Evolutionary conservation across 768 basidiomycete species (phyloP).

Genomic region (Kwoniella newhampshirensis): DNA sequence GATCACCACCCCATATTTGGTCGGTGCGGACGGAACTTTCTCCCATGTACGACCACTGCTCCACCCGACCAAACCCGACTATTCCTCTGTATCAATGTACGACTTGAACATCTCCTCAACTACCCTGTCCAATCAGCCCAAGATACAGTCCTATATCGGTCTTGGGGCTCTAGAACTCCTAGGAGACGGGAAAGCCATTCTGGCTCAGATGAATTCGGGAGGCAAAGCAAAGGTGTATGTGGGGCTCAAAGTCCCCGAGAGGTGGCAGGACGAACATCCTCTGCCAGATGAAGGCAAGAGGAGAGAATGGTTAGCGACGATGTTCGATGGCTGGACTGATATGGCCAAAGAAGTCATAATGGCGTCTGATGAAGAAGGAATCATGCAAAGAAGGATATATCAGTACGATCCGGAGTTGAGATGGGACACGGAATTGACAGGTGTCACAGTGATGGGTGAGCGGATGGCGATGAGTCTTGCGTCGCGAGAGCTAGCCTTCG

Average conservation of each 20-base stretch:
- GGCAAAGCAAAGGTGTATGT: constrained; percentile 44
- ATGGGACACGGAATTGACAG: constrained; percentile 24
- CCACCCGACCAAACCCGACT: constrained; percentile 49
- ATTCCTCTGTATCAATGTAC: constrained; percentile 48
- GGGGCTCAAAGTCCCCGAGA: constrained; percentile 17
- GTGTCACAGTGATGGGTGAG: constrained; percentile 32
- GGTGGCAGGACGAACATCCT: constrained; percentile 23
- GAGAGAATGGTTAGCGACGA: constrained; percentile 5
- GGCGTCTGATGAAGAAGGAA: constrained; percentile 22
- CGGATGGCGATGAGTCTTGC: background rate
- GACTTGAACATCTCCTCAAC: constrained; percentile 29
- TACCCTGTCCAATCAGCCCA: constrained; percentile 42
- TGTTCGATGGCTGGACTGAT: constrained; percentile 29
- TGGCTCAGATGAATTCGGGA: constrained; percentile 53
- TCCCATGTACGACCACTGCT: constrained; percentile 54
- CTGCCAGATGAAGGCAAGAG: constrained; percentile 18
- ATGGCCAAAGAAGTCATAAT: constrained; percentile 21
- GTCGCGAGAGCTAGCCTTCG: background rate
- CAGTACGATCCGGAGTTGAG: constrained; percentile 21
- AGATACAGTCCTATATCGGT: constrained; percentile 36
- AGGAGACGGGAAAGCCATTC: constrained; percentile 40
- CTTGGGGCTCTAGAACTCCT: constrained; percentile 48
- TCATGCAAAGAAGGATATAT: constrained; percentile 22
- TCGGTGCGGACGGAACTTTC: constrained; percentile 58
- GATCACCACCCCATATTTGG: constrained; percentile 30